Base-by-base conservation (phyloP, 2,329 filamentous ascomycete genomes). In the Botrytis byssoidea region DNA sequence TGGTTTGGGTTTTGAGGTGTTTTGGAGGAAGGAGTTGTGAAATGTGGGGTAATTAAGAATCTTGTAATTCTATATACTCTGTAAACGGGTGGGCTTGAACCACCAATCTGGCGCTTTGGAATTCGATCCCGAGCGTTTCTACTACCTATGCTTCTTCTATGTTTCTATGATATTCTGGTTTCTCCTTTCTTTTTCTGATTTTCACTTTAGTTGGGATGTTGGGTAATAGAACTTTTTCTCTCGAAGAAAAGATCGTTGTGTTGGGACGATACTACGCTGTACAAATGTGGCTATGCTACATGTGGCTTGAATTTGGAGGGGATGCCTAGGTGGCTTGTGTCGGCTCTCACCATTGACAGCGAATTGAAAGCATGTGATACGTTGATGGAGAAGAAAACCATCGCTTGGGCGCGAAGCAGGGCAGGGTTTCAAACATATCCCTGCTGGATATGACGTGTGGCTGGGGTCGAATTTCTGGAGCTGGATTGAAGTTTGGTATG, bases 391-490 rank as follows among this genome's bases (percentile, higher is more conserved):
- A 25, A 37, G 25, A 25, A 65, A 66, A 48, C 63, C 32, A 8
- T 9, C 20, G 32, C 25, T 37, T 14, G 25, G 22, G 65, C 32
- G 44, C 32, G 18, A 64, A 48, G 42, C 68, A 59, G 14, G 35
- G 35, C 5, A 35, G 35, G 55, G 55, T 48, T 46, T 46, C 12
- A 20, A 29, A 42, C 10, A 16, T 64, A 71, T 71, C 57, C 42
- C 22, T 64, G 69, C 32, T 65, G 25, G 3, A 25, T 65, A 71
- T 71, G 69, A 71, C 69, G 69, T 71, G 59, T 55, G 59, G 69
- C 69, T 71, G 69, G 35, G 35, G 59, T 25, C 40, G 48, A 42
- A 57, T 32, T 42, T 69, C 25, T 69, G 48, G 35, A 44, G 48
- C 48, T 69, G 48, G 25, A 40, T 14, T 55, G 65, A 55, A 40